Conservation (phyloP, 1,284 basidiomycete genomes). For the Puccinia horiana region DNA sequence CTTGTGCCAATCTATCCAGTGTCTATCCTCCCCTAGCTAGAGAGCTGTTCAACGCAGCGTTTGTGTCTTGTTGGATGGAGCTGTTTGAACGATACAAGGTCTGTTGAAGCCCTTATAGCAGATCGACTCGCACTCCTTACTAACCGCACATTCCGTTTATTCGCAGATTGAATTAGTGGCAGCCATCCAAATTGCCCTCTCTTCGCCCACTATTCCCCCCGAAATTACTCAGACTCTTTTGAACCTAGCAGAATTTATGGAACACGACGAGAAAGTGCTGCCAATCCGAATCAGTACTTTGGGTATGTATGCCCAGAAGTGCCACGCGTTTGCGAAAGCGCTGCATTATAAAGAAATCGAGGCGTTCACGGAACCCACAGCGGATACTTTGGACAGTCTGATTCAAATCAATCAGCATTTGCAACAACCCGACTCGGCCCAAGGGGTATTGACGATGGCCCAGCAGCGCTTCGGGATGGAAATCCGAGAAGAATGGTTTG, state of each 20-base stretch:
- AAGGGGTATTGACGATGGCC: conserved; percentile 87
- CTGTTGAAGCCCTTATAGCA: conserved; percentile 52
- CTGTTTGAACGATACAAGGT: conserved; percentile 95
- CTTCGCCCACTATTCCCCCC: conserved; percentile 74
- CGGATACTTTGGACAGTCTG: conserved; percentile 84
- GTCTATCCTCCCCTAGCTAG: conserved; percentile 87
- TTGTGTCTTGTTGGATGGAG: conserved; percentile 96
- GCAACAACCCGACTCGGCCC: conserved; percentile 94
- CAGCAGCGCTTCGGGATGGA: conserved; percentile 48
- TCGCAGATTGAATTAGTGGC: conserved; percentile 84
- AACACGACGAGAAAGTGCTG: conserved; percentile 94
- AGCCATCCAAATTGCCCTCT: conserved; percentile 85
- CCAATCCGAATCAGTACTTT: conserved; percentile 91
- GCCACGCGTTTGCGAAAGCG: conserved; percentile 95
- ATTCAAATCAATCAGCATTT: conserved; percentile 97
- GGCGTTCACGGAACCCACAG: conserved; percentile 86
- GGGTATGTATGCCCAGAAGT: conserved; percentile 86
- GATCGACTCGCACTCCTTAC: background rate
- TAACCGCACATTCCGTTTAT: background rate
- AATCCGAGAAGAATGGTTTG: conserved; percentile 72
- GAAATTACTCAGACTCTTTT: conserved; percentile 92
- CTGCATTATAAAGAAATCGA: conserved; percentile 99
- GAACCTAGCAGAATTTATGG: conserved; percentile 99
- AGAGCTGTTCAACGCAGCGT: conserved; percentile 96
- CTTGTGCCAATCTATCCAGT: conserved; percentile 91